Conservation (phyloP, 805 yeast genomes). For the Starmerella davenportii region DNA sequence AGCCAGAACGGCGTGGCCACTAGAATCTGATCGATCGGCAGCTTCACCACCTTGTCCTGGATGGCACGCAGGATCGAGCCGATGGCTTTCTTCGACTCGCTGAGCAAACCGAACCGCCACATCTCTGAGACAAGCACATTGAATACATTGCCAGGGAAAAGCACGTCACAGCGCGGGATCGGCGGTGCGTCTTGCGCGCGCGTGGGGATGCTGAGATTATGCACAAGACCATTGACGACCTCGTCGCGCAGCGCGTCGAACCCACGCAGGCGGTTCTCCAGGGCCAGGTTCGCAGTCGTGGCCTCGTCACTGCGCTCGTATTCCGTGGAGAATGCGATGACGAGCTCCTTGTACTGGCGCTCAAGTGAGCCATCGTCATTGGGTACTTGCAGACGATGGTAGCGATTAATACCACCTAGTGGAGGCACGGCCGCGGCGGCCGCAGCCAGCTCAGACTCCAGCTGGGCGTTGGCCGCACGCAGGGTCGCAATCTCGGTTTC, state of each 20-base stretch:
- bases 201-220: constrained; percentile 69
- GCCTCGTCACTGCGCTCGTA: constrained; percentile 17
- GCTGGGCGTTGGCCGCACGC: constrained; percentile 16
- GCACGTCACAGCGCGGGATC: constrained; percentile 69
- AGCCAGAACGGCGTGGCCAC: constrained; percentile 95
- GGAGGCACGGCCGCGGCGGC: constrained; percentile 10
- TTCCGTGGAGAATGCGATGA: neutral
- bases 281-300: neutral
- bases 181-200: constrained; percentile 24
- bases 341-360: neutral
- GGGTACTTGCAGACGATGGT: neutral
- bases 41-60: constrained; percentile 61
- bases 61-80: constrained; percentile 78
- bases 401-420: neutral
- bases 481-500: constrained; percentile 19
- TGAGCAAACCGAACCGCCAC: constrained; percentile 94
- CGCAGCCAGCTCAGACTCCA: constrained; percentile 19
- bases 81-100: constrained; percentile 75
- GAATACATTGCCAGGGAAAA: constrained; percentile 90
- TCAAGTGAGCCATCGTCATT: neutral
- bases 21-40: constrained; percentile 72
- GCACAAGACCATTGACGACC: constrained; percentile 31
- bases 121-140: constrained; percentile 83
- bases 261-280: constrained; percentile 37
- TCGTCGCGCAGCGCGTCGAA: constrained; percentile 13